Evolutionary conservation across 192 early-diverging fungal genomes (phyloP).

Genomic region (Dissophora globulifera): DNA sequence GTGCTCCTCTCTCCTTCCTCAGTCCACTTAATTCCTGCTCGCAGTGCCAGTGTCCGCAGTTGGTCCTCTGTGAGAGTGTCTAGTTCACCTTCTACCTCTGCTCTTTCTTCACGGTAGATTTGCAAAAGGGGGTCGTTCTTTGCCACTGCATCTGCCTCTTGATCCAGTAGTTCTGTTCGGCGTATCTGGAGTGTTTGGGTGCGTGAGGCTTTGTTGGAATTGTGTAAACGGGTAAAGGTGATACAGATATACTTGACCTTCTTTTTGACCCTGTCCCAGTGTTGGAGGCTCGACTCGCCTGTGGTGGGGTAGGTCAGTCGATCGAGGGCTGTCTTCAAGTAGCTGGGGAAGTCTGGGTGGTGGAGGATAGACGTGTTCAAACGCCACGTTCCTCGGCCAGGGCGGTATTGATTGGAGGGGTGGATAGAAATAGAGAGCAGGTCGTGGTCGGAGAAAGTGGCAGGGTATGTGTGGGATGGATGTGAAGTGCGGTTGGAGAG

Average conservation of each 20-base stretch:
- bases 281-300: not conserved
- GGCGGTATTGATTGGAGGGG: not conserved
- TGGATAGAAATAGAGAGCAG: not conserved
- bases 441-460: constrained; percentile 15
- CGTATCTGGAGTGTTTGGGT: not conserved
- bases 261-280: constrained; percentile 17
- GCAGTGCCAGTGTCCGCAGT: not conserved
- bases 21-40: constrained; percentile 8
- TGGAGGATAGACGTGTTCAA: constrained; percentile 5
- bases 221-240: too few species aligned
- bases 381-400: constrained; percentile 17
- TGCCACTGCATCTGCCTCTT: too few species aligned
- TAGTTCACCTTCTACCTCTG: not conserved
- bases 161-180: too few species aligned
- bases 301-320: not conserved
- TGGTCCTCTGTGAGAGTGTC: not conserved
- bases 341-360: not conserved
- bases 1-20: constrained; percentile 37
- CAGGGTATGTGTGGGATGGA: not conserved
- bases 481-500: not conserved
- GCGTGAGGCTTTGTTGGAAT: too few species aligned
- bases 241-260: too few species aligned
- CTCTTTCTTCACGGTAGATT: too few species aligned
- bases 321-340: not conserved
- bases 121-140: too few species aligned